Percentiles rank a stretch among this genome's conserved stretches.
phyloP scores from a whole-genome alignment of 1,139 yeast genomes.

The Yamadazyma dendronema region DNA sequence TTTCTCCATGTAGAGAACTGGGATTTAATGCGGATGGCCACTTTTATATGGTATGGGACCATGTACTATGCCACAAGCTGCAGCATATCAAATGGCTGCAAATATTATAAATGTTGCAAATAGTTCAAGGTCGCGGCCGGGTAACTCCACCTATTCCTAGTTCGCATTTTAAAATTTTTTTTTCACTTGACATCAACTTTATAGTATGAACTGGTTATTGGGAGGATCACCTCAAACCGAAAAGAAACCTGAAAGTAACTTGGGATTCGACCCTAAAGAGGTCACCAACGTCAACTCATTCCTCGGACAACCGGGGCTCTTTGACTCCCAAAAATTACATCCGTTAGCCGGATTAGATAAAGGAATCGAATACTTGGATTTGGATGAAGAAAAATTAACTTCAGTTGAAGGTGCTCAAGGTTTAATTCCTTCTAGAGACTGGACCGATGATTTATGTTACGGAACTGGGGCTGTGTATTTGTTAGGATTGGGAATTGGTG shows the following conservation, averaged over 20 bases:
- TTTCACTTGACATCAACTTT: not conserved
- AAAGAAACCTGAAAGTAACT: conserved; percentile 28
- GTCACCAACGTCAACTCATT: conserved; percentile 64
- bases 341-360: conserved; percentile 92
- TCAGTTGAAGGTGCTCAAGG: conserved; percentile 86
- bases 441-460: conserved; percentile 96
- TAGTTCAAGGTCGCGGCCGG: conserved; percentile 2
- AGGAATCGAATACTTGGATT: conserved; percentile 85
- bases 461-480: conserved; percentile 96
- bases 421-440: conserved; percentile 88
- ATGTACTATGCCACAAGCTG: not conserved
- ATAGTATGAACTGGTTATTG: conserved; percentile 51
- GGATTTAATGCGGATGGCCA: too few species aligned
- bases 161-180: conserved; percentile 8
- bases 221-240: conserved; percentile 35
- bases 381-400: conserved; percentile 75
- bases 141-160: conserved; percentile 3
- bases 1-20: too few species aligned
- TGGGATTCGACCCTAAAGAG: conserved; percentile 69
- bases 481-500: conserved; percentile 78
- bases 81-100: conserved; percentile 2
- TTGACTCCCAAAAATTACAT: conserved; percentile 77
- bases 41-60: not conserved
- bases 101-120: not conserved
- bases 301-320: conserved; percentile 57